Base-by-base conservation (phyloP, 306 rosid species). In the Cucurbita pepo region DNA sequence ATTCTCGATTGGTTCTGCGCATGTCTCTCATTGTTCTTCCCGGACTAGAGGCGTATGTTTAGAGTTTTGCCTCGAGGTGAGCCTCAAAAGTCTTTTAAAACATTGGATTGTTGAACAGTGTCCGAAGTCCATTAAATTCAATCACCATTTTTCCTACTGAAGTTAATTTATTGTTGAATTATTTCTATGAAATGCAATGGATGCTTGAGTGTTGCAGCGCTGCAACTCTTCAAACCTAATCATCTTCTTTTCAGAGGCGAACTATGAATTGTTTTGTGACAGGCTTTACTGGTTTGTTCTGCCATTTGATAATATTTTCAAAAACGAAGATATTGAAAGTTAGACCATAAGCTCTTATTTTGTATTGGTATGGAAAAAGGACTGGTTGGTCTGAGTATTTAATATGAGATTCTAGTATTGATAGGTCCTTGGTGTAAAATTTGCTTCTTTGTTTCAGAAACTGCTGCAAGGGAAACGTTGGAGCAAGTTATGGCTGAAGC, bases 401-500 rank as follows among this genome's bases (percentile, higher is more conserved):
- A 6, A 45, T 19, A 22, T 22, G 37, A 47, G 41, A 47, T 47
- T 22, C 48, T 67, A 43, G 19, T 25, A 48, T 22, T 13, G 56
- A 22, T 47, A 22, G 57, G 40, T n/a, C 56, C 9, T 45, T 67
- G 22, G 72, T 0, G 15, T 47, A 12, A 61, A 48, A 69, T 69
- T 25, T 67, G 12, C 72, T 7, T 69, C 72, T 69, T 48, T 3
- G 5, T 69, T 25, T 4, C 82, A 92, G 98, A 92, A 81, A 82
- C 81, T 64, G 90, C 96, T 82, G 96, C 96, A 44, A 92, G 85
- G 81, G 96, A 90, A 76, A 90, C 96, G 5, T 74, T 92, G 83
- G 95, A 88, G 83, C 87, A 87, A 69, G 96, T 90, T 69, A 88
- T 92, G 96, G 93, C 90, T 10, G 96, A 90, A 5, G 90, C 93